Evolutionary conservation across 1,284 basidiomycete species (phyloP).

Genomic region (Coniferiporia sulphurascens): DNA sequence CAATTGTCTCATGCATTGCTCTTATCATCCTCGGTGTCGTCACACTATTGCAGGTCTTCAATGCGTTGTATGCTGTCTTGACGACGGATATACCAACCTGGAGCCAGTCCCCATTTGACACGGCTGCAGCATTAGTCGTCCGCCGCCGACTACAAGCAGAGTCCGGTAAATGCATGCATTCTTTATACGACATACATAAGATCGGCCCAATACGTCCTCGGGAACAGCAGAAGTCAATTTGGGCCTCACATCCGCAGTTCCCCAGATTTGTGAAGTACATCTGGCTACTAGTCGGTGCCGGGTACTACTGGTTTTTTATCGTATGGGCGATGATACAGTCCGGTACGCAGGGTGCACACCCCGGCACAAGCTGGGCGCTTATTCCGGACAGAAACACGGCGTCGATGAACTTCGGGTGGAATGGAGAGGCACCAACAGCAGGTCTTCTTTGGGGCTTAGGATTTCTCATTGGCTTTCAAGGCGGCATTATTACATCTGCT

Average conservation of each 20-base stretch:
- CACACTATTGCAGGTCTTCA: neutral
- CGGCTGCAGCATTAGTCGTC: neutral
- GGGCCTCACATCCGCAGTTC: slow-evolving; percentile 11
- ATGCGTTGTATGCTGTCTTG: neutral
- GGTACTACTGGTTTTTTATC: slow-evolving; percentile 16
- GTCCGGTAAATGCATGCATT: slow-evolving; percentile 14
- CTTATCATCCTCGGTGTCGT: neutral
- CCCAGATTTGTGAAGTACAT: slow-evolving; percentile 9
- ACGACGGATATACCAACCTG: neutral
- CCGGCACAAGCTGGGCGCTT: neutral
- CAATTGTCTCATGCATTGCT: neutral
- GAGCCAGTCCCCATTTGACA: slow-evolving; percentile 5
- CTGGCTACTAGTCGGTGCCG: slow-evolving; percentile 6
- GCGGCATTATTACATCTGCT: slow-evolving; percentile 15
- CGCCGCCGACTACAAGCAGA: neutral
- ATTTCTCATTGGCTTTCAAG: slow-evolving; percentile 15
- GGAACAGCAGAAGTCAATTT: neutral
- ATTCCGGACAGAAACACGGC: neutral
- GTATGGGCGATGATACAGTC: slow-evolving; percentile 10
- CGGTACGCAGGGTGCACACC: slow-evolving; percentile 11
- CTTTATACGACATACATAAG: neutral
- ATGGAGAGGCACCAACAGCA: slow-evolving; percentile 10
- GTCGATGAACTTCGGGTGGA: slow-evolving; percentile 10
- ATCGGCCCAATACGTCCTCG: neutral
- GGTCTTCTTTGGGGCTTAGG: slow-evolving; percentile 14